These are phyloP conservation scores for Scenedesmus sp. DNA, from an alignment of 163 green algal species.

Conservation along the genomic window DNA sequence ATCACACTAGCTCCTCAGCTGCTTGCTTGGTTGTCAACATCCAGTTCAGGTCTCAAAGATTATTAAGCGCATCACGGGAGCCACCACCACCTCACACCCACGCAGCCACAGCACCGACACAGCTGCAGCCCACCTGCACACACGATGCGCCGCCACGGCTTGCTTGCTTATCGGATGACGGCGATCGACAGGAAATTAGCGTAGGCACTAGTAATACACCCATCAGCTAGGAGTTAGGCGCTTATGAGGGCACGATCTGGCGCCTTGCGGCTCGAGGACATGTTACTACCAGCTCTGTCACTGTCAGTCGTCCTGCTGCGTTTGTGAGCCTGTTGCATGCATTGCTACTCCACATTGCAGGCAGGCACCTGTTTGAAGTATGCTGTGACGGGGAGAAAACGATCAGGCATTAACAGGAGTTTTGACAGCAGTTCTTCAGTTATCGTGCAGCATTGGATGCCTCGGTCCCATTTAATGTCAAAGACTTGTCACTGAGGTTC, in stretches of 20 bases:
- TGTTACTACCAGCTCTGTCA: neutral
- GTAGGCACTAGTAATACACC: neutral
- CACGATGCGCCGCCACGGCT: neutral
- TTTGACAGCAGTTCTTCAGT: neutral
- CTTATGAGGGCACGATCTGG: neutral
- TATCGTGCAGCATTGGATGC: neutral
- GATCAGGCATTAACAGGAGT: neutral
- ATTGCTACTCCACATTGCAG: neutral
- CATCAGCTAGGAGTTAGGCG: neutral
- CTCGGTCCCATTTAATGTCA: neutral
- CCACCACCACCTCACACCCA: neutral
- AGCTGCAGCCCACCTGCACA: neutral
- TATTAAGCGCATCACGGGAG: conserved; percentile 76
- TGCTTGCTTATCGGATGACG: neutral
- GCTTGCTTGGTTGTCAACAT: conserved; percentile 66
- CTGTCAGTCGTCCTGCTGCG: neutral
- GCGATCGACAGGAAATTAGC: neutral
- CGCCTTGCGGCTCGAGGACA: neutral
- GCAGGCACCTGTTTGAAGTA: neutral
- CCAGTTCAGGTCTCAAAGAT: conserved; percentile 84
- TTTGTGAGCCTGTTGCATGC: neutral
- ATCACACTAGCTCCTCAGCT: conserved; percentile 69
- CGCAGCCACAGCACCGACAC: neutral
- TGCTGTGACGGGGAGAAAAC: neutral
- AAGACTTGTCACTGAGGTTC: neutral